Conservation (phyloP, 306 rosid genomes). For the Prunus mira region DNA sequence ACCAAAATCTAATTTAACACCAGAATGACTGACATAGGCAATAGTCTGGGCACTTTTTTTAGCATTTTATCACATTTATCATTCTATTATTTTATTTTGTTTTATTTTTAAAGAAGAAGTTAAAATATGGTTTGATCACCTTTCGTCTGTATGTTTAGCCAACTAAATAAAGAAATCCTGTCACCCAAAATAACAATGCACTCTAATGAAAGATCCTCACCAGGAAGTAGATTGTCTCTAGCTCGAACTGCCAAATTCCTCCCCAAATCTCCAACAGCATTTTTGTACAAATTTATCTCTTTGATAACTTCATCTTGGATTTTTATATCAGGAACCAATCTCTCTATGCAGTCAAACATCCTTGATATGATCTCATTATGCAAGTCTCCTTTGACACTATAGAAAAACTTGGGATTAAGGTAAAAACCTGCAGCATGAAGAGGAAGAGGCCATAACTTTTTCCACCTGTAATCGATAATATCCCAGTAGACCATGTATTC, state of each 20-base stretch:
- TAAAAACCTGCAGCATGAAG: conserved; percentile 72
- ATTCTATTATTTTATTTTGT: neutral
- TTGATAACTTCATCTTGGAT: conserved; percentile 72
- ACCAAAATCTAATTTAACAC: neutral
- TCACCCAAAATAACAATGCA: conserved; percentile 17
- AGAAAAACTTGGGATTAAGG: conserved; percentile 76
- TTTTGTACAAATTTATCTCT: conserved; percentile 59
- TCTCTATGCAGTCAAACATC: conserved; percentile 75
- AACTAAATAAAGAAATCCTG: conserved; percentile 9
- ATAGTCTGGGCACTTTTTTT: neutral
- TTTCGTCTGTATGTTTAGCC: neutral
- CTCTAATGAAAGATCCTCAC: conserved; percentile 44
- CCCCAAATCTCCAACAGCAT: conserved; percentile 72
- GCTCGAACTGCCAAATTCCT: conserved; percentile 80
- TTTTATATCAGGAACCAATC: conserved; percentile 63
- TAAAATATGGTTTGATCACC: neutral
- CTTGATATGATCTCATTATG: conserved; percentile 52
- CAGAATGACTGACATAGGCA: neutral
- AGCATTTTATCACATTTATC: neutral
- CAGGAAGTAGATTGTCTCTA: conserved; percentile 71
- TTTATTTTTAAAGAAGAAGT: neutral
- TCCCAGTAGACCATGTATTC: conserved; percentile 72
- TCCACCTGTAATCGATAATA: conserved; percentile 71
- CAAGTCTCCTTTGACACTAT: conserved; percentile 58
- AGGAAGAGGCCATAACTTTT: conserved; percentile 56